These are phyloP conservation scores for Ogataea neopini DNA, from an alignment of 805 yeast species.

Conservation along the genomic window DNA sequence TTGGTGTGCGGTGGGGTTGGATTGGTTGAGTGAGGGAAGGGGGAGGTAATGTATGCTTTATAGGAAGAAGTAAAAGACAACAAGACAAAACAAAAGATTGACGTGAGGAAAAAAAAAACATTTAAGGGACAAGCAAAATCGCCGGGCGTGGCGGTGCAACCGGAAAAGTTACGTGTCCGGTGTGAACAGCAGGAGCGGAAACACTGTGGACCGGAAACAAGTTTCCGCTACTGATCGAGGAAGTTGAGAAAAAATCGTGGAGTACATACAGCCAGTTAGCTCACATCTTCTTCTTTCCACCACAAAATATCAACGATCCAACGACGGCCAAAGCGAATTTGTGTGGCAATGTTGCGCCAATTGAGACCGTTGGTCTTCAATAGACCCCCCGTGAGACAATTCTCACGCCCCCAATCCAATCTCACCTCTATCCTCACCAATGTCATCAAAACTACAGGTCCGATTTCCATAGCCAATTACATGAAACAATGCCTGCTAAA, in stretches of 20 bases:
- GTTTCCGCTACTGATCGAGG: not conserved
- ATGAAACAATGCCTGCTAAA: constrained; percentile 83
- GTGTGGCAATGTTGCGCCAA: constrained; percentile 1
- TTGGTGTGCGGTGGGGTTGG: not conserved
- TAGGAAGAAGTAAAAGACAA: not conserved
- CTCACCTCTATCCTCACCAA: constrained; percentile 40
- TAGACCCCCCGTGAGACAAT: not conserved
- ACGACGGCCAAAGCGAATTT: too few relatives aligned
- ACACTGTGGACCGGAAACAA: not conserved
- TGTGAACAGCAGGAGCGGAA: too few relatives aligned
- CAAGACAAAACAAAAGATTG: constrained; percentile 3
- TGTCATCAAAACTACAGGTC: constrained; percentile 69
- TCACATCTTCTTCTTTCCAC: too few relatives aligned
- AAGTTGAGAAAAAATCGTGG: not conserved
- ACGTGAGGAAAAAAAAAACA: constrained; percentile 3
- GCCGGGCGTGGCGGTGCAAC: constrained; percentile 8
- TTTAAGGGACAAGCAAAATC: not conserved
- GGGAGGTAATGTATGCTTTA: not conserved
- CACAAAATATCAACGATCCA: too few relatives aligned
- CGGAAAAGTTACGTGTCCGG: not conserved
- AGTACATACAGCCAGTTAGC: too few relatives aligned
- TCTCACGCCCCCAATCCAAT: not conserved
- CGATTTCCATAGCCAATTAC: constrained; percentile 67
- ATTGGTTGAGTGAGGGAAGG: not conserved
- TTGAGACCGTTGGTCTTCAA: not conserved